Conservation (phyloP, 2,329 filamentous ascomycete species). For the Colletotrichum sp. region DNA sequence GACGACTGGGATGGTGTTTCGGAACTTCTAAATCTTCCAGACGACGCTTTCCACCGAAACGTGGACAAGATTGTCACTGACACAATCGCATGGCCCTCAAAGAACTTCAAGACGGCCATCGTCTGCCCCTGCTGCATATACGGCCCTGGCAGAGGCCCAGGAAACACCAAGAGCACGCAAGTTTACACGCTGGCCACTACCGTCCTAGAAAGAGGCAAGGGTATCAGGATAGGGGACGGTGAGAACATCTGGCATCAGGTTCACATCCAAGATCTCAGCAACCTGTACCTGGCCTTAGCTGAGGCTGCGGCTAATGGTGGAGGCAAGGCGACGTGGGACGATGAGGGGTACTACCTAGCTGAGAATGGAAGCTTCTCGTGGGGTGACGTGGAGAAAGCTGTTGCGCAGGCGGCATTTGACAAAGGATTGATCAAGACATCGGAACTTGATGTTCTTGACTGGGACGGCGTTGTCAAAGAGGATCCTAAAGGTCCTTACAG, state of each 20-base stretch:
- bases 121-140: neutral
- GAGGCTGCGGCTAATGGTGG: neutral
- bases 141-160: neutral
- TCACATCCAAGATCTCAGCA: neutral
- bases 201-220: fast-evolving
- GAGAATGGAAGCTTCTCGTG: neutral
- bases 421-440: neutral
- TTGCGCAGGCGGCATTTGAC: neutral
- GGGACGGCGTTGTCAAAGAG: fast-evolving
- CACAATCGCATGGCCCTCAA: fast-evolving
- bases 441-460: neutral
- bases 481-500: fast-evolving
- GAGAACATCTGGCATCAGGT: neutral
- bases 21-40: neutral
- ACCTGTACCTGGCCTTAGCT: neutral
- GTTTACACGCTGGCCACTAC: neutral
- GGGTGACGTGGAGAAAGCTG: neutral
- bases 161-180: neutral
- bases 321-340: neutral
- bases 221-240: neutral
- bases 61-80: neutral
- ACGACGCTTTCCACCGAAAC: neutral
- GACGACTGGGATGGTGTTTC: neutral
- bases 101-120: neutral
- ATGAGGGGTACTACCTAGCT: neutral